Base-by-base conservation (phyloP, 768 basidiomycete genomes). In the Austroboletus festivus region DNA sequence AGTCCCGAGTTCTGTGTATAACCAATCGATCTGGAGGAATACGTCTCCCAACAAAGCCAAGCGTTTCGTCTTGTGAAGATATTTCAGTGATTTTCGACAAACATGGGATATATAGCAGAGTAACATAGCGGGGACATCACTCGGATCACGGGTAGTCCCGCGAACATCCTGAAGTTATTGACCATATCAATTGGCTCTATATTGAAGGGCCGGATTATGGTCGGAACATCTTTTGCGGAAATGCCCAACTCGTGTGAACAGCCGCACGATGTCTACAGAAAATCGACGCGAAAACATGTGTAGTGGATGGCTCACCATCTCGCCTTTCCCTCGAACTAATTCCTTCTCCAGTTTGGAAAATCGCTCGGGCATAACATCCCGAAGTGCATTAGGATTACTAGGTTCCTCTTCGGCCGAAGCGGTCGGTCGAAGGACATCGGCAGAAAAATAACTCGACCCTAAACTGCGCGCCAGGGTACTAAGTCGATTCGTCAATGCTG, bases 271-370 rank as follows among this genome's bases (percentile, higher is more conserved):
- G n/a, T n/a, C n/a, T n/a, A 12, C 34, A 35, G 15, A 21, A 39
- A 37, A 42, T 11, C 2, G 21, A 44, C 13, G 18, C 3, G 5
- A 24, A 34, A 22, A 38, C 3, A 22, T 1, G 26, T n/a, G n/a
- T n/a, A n/a, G n/a, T n/a, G n/a, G n/a, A n/a, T 1, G 15, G 74
- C 87, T 60, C 57, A 91, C 87, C 46, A 91, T 77, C 78, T 94
- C 92, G n/a, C 79, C 78, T 67, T 92, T 92, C 11, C 89, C 90
- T 45, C 86, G 75, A 10, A 88, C 83, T 16, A 93, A 77, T 59
- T 93, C 90, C 62, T 88, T 86, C 73, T 93, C 89, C 5, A 94
- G 71, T 57, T 74, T 84, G 39, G 81, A 75, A 60, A 94, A 89
- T 12, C 87, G 78, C 54, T 93, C 90, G 0, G 86, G 84, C 11